Evolutionary conservation across 805 yeast species (phyloP), one percentile per base, ranked within the genome.

Genomic region (Metschnikowia kofuensis): DNA sequence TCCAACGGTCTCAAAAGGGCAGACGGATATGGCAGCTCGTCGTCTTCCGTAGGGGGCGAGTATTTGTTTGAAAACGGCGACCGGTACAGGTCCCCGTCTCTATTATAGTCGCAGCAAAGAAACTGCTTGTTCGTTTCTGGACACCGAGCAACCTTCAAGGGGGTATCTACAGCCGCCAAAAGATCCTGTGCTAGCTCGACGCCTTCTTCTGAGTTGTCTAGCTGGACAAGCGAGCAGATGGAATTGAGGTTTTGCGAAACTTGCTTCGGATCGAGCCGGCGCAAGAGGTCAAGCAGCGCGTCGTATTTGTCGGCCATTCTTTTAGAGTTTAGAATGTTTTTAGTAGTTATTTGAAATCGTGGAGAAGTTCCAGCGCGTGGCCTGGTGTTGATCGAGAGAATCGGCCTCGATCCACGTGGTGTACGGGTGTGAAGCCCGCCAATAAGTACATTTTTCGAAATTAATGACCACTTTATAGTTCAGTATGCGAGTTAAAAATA

Each of bases 71-170:
- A 78, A 89, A 92, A 90, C 6, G 98, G 99, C 0, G 96, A 87
- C 58, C 98, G 78, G 68, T 79, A 87, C 16, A 91, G 84, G 67
- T 92, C 98, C 7, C 96, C 91, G 63, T 92, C 99, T 57, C 99
- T 78, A 68, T 92, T 92, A 66, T 92, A 92, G 66, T 92, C 99
- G 69, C 98, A 92, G 45, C 91, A 80, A 49, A 92, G 76, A 64
- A 76, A 92, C 50, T 78, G 79, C 67, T 86, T 86, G 10, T 87
- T 87, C 12, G 80, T 63, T 28, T 69, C 67, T 9, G 61, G 57
- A 62, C 90, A 85, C 35, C 70, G 69, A 41, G 70, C 61, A 38
- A 80, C 70, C 36, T 72, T 68, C 57, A 92, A 74, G 27, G 98
- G 98, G 44, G 85, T 84, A 68, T 92, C 99, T 11, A 92, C 90